A percentile compares a stretch with the other conserved stretches of the same genome.
phyloP scores from a whole-genome alignment of 2,329 filamentous ascomycete genomes.

The Aspergillus tamarii region DNA sequence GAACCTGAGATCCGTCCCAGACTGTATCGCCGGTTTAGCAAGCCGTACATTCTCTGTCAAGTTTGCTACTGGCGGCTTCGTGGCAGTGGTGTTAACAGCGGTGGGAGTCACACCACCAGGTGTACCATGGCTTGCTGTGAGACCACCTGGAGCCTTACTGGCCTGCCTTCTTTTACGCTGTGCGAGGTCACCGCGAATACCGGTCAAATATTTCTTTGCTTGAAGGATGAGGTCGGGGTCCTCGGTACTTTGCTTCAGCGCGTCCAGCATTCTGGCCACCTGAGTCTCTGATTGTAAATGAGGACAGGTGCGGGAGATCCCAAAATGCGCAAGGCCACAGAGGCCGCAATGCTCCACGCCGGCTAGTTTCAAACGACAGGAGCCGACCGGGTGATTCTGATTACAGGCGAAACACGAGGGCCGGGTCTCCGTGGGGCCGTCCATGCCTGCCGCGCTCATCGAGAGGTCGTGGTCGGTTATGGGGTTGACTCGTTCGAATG shows the following conservation, averaged over 20 bases:
- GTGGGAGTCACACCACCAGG: slow-evolving; percentile 1
- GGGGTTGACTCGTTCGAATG: slow-evolving; percentile 43
- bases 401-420: slow-evolving; percentile 58
- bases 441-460: slow-evolving; percentile 15
- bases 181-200: slow-evolving; percentile 59
- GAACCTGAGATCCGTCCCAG: background rate
- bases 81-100: background rate
- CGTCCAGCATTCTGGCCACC: slow-evolving; percentile 65
- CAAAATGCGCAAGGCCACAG: slow-evolving; percentile 66
- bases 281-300: slow-evolving; percentile 66
- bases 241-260: slow-evolving; percentile 63
- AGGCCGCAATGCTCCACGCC: slow-evolving; percentile 65
- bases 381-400: slow-evolving; percentile 57
- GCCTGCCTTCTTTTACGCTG: slow-evolving; percentile 50
- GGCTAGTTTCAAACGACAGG: slow-evolving; percentile 63
- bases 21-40: background rate
- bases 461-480: slow-evolving; percentile 3
- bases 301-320: slow-evolving; percentile 60
- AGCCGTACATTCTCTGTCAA: background rate
- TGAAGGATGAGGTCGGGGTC: slow-evolving; percentile 54
- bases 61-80: background rate
- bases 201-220: slow-evolving; percentile 60
- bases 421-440: slow-evolving; percentile 22
- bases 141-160: slow-evolving; percentile 20
- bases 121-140: background rate